phyloP scores from a whole-genome alignment of 2,329 filamentous ascomycete genomes.

The Blumeriella jaapii region DNA sequence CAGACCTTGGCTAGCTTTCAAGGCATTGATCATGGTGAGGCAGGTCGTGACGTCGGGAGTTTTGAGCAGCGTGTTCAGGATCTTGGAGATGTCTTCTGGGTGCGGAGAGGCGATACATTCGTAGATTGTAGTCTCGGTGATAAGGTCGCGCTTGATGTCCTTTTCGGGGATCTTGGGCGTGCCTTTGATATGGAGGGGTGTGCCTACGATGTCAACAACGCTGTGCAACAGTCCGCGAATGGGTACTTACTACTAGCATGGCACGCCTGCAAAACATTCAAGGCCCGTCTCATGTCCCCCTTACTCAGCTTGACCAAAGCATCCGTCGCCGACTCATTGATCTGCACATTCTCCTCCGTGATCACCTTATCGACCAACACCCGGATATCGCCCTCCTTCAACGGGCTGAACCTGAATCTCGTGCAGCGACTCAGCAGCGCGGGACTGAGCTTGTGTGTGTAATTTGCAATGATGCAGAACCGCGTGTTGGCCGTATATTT shows the following conservation, averaged over 20 bases:
- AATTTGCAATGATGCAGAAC: constrained; percentile 98
- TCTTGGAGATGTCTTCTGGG: constrained; percentile 75
- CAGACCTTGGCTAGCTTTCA: constrained; percentile 77
- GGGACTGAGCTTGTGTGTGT: constrained; percentile 93
- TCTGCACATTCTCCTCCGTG: constrained; percentile 74
- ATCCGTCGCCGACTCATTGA: constrained; percentile 68
- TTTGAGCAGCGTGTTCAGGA: constrained; percentile 70
- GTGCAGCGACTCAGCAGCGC: constrained; percentile 89
- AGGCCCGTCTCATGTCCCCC: constrained; percentile 87
- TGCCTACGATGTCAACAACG: constrained; percentile 37
- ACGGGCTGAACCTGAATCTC: constrained; percentile 83
- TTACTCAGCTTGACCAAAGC: constrained; percentile 80
- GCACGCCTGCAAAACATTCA: constrained; percentile 94
- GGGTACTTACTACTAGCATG: constrained; percentile 68
- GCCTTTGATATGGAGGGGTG: constrained; percentile 51
- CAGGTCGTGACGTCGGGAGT: constrained; percentile 85
- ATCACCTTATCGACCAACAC: constrained; percentile 82
- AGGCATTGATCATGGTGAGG: constrained; percentile 72
- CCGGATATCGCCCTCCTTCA: constrained; percentile 81
- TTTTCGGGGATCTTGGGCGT: constrained; percentile 47
- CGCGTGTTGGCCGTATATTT: constrained; percentile 97
- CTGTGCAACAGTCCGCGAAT: neutral
- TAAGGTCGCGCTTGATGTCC: constrained; percentile 67
- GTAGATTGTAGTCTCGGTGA: constrained; percentile 88
- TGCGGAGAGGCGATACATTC: constrained; percentile 94